phyloP scores from a whole-genome alignment of 306 rosid species.

The Quercus berberidifolia region DNA sequence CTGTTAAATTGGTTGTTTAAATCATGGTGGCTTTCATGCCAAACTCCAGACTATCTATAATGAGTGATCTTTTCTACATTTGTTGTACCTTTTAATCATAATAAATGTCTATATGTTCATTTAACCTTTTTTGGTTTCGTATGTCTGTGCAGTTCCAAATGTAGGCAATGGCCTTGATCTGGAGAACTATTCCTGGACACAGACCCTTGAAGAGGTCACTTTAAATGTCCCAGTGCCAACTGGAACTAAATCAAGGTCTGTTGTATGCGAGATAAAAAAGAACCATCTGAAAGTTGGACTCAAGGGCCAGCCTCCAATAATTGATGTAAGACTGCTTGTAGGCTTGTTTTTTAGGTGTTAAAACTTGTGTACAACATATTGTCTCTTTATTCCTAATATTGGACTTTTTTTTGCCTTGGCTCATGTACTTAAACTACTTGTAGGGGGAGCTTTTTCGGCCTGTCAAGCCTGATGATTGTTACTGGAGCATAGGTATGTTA shows the following conservation, averaged over 20 bases:
- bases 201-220: conserved; percentile 76
- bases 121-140: background rate
- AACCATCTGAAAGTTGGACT: conserved; percentile 79
- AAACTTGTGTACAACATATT: background rate
- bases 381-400: background rate
- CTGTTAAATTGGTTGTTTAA: background rate
- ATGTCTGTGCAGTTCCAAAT: conserved; percentile 60
- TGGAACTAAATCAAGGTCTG: conserved; percentile 75
- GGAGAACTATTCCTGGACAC: conserved; percentile 88
- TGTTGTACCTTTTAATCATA: background rate
- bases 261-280: conserved; percentile 79
- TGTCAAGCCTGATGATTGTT: conserved; percentile 83
- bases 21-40: background rate
- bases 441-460: conserved; percentile 67
- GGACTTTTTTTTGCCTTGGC: background rate
- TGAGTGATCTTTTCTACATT: background rate
- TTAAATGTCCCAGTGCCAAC: conserved; percentile 66
- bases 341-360: background rate
- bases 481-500: conserved; percentile 83
- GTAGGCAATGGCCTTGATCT: conserved; percentile 81
- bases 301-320: conserved; percentile 86
- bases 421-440: conserved; percentile 2
- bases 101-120: background rate
- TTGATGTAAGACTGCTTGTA: conserved; percentile 57
- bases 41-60: background rate